Percentiles rank a stretch among this genome's conserved stretches.
Evolutionary conservation across 257 asterid species (phyloP).

Genomic region (Cynanchum wilfordii): DNA sequence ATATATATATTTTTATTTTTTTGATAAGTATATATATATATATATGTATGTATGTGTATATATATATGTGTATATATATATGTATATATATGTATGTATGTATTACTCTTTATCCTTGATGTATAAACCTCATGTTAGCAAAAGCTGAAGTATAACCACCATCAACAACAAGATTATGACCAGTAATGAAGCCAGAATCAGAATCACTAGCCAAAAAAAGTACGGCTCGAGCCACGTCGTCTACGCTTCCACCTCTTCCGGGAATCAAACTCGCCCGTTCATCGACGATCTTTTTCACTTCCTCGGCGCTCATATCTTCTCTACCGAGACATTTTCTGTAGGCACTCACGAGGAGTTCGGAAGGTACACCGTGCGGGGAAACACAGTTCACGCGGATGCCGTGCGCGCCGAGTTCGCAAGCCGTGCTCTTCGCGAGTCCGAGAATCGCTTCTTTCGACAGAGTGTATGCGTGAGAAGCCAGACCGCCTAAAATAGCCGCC

Average conservation of each 20-base stretch:
- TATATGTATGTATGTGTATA: too few species aligned
- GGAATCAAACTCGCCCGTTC: constrained; percentile 59
- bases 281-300: constrained; percentile 54
- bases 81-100: too few species aligned
- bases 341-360: constrained; percentile 66
- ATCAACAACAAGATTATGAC: constrained; percentile 75
- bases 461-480: constrained; percentile 74
- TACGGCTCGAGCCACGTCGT: constrained; percentile 63
- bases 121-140: constrained; percentile 44
- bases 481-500: constrained; percentile 73
- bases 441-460: constrained; percentile 67
- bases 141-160: constrained; percentile 71
- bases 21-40: too few species aligned
- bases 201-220: constrained; percentile 73
- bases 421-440: constrained; percentile 60
- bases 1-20: too few species aligned
- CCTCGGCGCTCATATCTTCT: constrained; percentile 38
- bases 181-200: constrained; percentile 64
- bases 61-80: too few species aligned
- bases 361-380: constrained; percentile 77
- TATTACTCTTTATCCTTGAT: constrained; percentile 9
- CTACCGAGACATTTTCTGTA: constrained; percentile 43
- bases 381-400: constrained; percentile 77
- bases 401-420: constrained; percentile 68
- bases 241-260: constrained; percentile 63